Evolutionary conservation across 768 basidiomycete genomes (phyloP).

Genomic region (Xerocomellus chrysenteron): DNA sequence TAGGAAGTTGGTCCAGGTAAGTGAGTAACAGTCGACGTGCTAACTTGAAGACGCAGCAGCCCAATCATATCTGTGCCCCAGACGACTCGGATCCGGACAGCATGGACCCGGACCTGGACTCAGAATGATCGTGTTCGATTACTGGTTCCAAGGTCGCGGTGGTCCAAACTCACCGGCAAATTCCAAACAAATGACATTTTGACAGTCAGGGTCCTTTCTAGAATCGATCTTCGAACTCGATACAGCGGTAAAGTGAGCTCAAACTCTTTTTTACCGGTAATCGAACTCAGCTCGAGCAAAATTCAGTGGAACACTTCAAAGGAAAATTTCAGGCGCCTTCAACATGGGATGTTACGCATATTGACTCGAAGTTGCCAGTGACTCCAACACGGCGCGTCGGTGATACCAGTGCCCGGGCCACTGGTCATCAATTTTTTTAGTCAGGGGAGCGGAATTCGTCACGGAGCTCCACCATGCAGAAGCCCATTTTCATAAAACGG

Average conservation of each 20-base stretch:
- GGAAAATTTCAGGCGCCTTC: not conserved
- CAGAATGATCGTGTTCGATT: not conserved
- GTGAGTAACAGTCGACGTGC: too few relatives aligned
- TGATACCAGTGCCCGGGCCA: not conserved
- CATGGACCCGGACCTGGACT: not conserved
- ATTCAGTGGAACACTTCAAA: not conserved
- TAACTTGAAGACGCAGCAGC: too few relatives aligned
- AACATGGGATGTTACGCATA: not conserved
- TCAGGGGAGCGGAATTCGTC: conserved; percentile 1
- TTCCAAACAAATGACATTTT: not conserved
- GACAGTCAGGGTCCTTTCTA: not conserved
- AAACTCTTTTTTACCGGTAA: not conserved
- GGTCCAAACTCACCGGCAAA: not conserved
- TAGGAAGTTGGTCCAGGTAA: not conserved
- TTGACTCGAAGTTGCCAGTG: too few relatives aligned
- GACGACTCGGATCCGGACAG: not conserved
- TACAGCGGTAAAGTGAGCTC: not conserved
- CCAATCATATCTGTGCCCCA: not conserved
- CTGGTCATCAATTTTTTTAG: not conserved
- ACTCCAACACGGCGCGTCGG: not conserved
- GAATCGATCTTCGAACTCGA: not conserved
- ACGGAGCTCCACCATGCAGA: conserved; percentile 1
- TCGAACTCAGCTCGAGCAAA: not conserved
- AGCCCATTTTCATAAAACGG: conserved; percentile 17
- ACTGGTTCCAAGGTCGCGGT: not conserved